Evolutionary conservation across 2,329 filamentous ascomycete species (phyloP).

Genomic region (Mollisia scopiformis): DNA sequence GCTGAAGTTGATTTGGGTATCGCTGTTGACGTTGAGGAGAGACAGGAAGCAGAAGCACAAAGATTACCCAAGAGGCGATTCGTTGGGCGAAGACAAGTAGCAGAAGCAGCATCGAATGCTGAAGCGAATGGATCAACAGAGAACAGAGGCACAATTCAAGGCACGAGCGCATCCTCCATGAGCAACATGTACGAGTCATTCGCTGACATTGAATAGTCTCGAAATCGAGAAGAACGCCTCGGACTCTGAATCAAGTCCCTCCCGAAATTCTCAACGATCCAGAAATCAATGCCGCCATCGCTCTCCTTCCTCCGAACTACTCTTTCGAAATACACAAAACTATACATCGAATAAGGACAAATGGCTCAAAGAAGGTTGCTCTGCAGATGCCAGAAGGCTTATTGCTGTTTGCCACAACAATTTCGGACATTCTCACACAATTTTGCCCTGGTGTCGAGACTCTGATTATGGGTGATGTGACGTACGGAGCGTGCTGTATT

Average conservation of each 20-base stretch:
- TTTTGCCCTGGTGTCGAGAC: slow-evolving; percentile 93
- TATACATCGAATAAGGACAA: slow-evolving; percentile 86
- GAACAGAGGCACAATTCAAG: slow-evolving; percentile 69
- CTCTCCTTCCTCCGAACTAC: slow-evolving; percentile 91
- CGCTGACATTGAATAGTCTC: slow-evolving; percentile 56
- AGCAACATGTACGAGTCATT: slow-evolving; percentile 21
- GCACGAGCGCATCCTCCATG: slow-evolving; percentile 45
- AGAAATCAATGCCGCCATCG: slow-evolving; percentile 84
- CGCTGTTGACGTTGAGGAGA: slow-evolving; percentile 66
- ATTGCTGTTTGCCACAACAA: slow-evolving; percentile 93
- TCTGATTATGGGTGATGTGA: slow-evolving; percentile 98
- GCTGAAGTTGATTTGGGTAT: slow-evolving; percentile 71
- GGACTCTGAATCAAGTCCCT: slow-evolving; percentile 90
- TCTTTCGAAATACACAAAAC: slow-evolving; percentile 99
- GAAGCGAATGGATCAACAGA: slow-evolving; percentile 42
- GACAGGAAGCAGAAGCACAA: slow-evolving; percentile 47
- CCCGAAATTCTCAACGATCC: slow-evolving; percentile 82
- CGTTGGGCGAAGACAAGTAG: slow-evolving; percentile 78
- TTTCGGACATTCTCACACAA: slow-evolving; percentile 92
- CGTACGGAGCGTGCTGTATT: slow-evolving; percentile 97
- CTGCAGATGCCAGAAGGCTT: slow-evolving; percentile 98
- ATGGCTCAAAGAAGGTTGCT: slow-evolving; percentile 79
- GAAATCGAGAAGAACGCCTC: slow-evolving; percentile 70
- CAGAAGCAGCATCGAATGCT: slow-evolving; percentile 54
- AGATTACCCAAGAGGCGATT: slow-evolving; percentile 91